Evolutionary conservation across 2,329 filamentous ascomycete species (phyloP), one percentile per base, ranked within the genome.

Genomic region (Geosmithia flava): DNA sequence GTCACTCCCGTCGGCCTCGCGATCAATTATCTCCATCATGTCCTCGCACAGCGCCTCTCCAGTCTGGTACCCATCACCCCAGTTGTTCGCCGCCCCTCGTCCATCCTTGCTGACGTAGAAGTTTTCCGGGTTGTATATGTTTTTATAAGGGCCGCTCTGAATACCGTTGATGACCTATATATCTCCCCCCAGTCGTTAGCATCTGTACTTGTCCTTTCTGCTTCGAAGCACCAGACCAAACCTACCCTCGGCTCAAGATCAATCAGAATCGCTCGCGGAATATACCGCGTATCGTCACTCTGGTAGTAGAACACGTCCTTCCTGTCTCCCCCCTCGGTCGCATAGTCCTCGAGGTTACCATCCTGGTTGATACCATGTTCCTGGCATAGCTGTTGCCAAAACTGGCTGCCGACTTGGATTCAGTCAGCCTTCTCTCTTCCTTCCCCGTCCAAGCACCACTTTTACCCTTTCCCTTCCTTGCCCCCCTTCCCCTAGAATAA

Each of bases 281-380:
- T 97, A 68, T 98, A 98, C 70, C 93, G 80, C 50, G 93, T 98
- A 64, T 98, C 93, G 72, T 98, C 93, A 62, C 90, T 97, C 75
- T 94, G 91, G 71, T 97, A 98, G 77, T 95, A 97, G 71, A 97
- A 97, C 52, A 98, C 93, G 68, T 98, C 93, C 66, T 98, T 98
- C 58, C 93, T 84, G 69, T 98, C 93, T 55, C 91, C 90, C 61
- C 93, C 93, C 67, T 97, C 93, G 46, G 89, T 96, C 61, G 93
- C 93, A 71, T 96, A 96, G 66, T 96, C 90, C 64, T 96, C 90
- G 50, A 98, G 78, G 64, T 97, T 97, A 50, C 93, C 93, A 68
- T 97, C 89, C 63, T 93, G 88, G 60, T 85, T 95, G 70, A 98
- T 98, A 53, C 94, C 93, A 64, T 98, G 93, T 69, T 98, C 93